These are phyloP conservation scores for Wickerhamiella bombiphila DNA, from an alignment of 805 yeast genomes.

Conservation along the genomic window DNA sequence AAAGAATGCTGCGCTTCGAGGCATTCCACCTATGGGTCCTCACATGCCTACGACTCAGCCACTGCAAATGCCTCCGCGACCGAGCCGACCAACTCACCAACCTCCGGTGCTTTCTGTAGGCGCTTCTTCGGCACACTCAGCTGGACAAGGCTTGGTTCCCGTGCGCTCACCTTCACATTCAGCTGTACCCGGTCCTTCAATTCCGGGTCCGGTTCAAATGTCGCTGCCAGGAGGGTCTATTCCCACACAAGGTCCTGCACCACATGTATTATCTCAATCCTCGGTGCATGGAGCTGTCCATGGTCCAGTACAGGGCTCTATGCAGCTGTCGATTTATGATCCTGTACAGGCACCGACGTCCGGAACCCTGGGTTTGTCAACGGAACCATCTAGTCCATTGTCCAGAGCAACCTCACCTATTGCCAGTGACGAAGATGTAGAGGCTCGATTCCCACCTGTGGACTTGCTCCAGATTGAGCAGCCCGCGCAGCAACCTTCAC, in stretches of 20 bases:
- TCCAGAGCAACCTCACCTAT: conserved; percentile 3
- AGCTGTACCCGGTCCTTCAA: background rate
- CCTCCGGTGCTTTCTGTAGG: background rate
- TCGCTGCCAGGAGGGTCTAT: background rate
- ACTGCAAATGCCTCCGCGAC: background rate
- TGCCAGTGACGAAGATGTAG: conserved; percentile 11
- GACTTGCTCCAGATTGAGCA: conserved; percentile 19
- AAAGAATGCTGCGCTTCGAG: conserved; percentile 11
- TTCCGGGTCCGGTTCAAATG: background rate
- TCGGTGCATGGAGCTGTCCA: background rate
- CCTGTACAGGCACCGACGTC: too few species aligned
- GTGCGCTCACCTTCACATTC: background rate
- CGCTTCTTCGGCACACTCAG: background rate
- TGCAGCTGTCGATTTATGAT: too few species aligned
- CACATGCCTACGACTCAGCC: conserved; percentile 2
- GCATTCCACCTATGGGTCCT: conserved; percentile 10
- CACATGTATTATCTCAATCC: background rate
- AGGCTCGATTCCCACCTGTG: conserved; percentile 22
- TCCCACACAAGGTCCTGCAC: background rate
- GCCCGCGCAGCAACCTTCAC: background rate
- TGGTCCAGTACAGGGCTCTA: background rate
- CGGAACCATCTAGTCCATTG: conserved; percentile 2
- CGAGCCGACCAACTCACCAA: background rate
- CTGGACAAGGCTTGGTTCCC: too few species aligned
- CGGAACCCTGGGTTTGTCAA: too few species aligned